Percentiles rank a stretch among this genome's conserved stretches.
Evolutionary conservation across 768 basidiomycete genomes (phyloP).

Genomic region (Leccinum olivaceopallidum): DNA sequence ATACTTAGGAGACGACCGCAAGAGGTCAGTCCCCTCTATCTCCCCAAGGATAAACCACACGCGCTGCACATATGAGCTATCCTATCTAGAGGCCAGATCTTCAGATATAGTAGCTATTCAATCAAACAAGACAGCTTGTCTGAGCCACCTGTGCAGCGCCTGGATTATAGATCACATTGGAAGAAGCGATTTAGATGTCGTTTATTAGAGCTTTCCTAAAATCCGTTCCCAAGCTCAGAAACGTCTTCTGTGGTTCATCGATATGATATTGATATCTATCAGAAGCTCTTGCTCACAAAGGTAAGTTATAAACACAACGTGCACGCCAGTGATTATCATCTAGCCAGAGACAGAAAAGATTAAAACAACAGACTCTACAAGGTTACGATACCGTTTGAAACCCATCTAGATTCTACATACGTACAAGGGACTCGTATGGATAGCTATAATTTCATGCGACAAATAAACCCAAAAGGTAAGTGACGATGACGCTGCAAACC

Average conservation of each 20-base stretch:
- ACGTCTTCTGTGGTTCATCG: not conserved
- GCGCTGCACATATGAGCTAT: no score
- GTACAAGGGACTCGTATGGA: no score
- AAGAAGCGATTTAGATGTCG: not conserved
- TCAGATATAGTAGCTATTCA: not conserved
- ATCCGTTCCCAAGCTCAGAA: not conserved
- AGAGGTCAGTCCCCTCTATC: not conserved
- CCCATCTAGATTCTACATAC: not conserved
- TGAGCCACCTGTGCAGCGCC: not conserved
- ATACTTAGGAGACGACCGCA: not conserved
- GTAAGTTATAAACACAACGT: not conserved
- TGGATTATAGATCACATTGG: not conserved
- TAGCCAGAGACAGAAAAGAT: no score
- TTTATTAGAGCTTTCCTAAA: not conserved
- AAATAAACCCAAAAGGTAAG: not conserved
- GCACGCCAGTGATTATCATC: not conserved
- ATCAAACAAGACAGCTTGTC: not conserved
- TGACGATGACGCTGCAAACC: no score
- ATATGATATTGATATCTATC: not conserved
- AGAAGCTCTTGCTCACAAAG: no score
- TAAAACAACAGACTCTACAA: not conserved
- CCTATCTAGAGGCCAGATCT: not conserved
- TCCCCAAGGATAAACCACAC: not conserved
- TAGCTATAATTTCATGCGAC: not conserved
- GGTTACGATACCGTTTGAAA: not conserved